These are phyloP conservation scores for Didymella sp. DNA, from an alignment of 2,329 filamentous ascomycete genomes.

Conservation along the genomic window DNA sequence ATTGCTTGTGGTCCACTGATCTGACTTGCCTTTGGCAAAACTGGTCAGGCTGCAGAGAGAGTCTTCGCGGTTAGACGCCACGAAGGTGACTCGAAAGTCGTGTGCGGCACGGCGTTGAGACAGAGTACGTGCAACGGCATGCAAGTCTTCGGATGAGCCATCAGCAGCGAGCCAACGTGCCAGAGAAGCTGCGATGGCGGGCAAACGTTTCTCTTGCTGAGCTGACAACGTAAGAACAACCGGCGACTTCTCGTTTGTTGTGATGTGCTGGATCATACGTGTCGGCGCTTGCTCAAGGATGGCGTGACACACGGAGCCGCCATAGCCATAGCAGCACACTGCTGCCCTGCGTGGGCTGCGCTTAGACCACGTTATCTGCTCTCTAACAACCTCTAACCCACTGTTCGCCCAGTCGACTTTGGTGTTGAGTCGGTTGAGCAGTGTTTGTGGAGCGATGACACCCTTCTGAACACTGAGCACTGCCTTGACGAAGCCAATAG, in stretches of 20 bases:
- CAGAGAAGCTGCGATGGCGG: constrained; percentile 27
- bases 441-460: constrained; percentile 36
- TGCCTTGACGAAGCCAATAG: constrained; percentile 50
- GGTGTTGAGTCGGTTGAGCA: constrained; percentile 42
- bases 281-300: constrained; percentile 50
- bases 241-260: not conserved
- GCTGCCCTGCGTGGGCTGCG: constrained; percentile 44
- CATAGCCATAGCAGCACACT: constrained; percentile 57
- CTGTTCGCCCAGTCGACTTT: constrained; percentile 36
- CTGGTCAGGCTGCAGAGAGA: constrained; percentile 28
- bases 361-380: constrained; percentile 28
- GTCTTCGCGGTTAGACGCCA: constrained; percentile 30
- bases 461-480: constrained; percentile 50
- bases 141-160: constrained; percentile 26
- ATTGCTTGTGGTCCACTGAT: constrained; percentile 12
- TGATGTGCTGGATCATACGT: not conserved
- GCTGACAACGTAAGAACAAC: constrained; percentile 38
- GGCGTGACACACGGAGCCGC: constrained; percentile 53
- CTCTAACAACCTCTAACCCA: constrained; percentile 14
- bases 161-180: constrained; percentile 33
- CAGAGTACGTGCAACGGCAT: constrained; percentile 36
- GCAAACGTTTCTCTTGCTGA: constrained; percentile 44
- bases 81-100: constrained; percentile 38
- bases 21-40: constrained; percentile 19
- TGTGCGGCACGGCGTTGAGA: constrained; percentile 45